These are phyloP conservation scores for Oryza officinalis DNA, from an alignment of 176 grass and related monocot species.

Conservation along the genomic window DNA sequence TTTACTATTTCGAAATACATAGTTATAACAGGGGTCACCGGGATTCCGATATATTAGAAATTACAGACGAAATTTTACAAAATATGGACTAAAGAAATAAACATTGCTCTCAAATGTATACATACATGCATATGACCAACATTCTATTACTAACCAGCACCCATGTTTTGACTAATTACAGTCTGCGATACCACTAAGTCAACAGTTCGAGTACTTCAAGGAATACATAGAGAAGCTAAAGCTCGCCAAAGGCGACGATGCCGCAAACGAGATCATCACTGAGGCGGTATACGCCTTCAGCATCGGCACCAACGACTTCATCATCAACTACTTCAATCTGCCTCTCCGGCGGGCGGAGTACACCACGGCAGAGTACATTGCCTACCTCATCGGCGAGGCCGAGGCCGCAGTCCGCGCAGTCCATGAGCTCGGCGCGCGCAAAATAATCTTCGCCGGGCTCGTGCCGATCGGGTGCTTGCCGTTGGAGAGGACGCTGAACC, in stretches of 20 bases:
- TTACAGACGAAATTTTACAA: no score
- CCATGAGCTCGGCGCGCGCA: conserved; percentile 52
- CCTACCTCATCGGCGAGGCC: conserved; percentile 41
- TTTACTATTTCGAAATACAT: no score
- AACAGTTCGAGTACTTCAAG: conserved; percentile 66
- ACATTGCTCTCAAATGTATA: no score
- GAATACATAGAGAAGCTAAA: conserved; percentile 48
- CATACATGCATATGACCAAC: not conserved
- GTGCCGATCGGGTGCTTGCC: conserved; percentile 61
- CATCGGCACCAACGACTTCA: conserved; percentile 78
- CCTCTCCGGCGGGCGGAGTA: conserved; percentile 29
- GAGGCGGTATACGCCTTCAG: conserved; percentile 59
- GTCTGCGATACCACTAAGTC: conserved; percentile 52
- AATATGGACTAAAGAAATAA: no score
- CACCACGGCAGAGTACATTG: conserved; percentile 39
- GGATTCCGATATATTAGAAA: no score
- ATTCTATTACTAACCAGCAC: not conserved
- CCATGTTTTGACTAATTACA: not conserved
- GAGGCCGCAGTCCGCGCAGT: conserved; percentile 25
- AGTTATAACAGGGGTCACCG: no score
- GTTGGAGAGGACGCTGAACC: conserved; percentile 30
- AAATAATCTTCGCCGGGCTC: conserved; percentile 46
- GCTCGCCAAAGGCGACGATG: conserved; percentile 14
- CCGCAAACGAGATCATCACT: conserved; percentile 32
- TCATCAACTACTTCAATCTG: conserved; percentile 42